Percentiles rank a stretch among this genome's conserved stretches.
These are phyloP conservation scores for Dipodascus albidus DNA, from an alignment of 805 yeast genomes.

Conservation along the genomic window DNA sequence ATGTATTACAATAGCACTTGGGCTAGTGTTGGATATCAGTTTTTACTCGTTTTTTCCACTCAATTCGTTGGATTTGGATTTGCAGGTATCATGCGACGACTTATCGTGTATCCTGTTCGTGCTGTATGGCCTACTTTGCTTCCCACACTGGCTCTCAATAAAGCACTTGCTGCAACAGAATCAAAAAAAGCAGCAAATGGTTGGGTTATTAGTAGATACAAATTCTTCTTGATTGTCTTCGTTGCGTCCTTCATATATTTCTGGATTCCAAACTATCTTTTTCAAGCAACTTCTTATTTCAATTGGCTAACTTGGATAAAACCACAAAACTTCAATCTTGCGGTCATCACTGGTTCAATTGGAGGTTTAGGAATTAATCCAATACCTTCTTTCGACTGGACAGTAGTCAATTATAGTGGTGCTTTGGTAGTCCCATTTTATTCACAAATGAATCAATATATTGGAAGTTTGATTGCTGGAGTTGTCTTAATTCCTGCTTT, in stretches of 20 bases:
- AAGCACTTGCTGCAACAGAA: conserved; percentile 33
- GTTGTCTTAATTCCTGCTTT: conserved; percentile 21
- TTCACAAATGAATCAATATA: conserved; percentile 6
- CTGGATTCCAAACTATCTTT: conserved; percentile 58
- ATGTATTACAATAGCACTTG: conserved; percentile 14
- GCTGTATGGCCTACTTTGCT: conserved; percentile 44
- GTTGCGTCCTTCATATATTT: conserved; percentile 41
- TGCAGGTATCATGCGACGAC: conserved; percentile 52
- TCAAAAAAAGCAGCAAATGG: conserved; percentile 40
- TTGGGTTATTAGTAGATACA: conserved; percentile 44
- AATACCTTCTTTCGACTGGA: conserved; percentile 36
- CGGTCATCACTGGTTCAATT: conserved; percentile 36
- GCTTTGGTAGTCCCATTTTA: conserved; percentile 24
- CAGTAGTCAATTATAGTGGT: conserved; percentile 18
- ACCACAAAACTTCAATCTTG: conserved; percentile 38
- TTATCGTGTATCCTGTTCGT: conserved; percentile 40
- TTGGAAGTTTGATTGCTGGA: conserved; percentile 13
- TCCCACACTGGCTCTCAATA: conserved; percentile 38
- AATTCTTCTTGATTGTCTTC: conserved; percentile 36
- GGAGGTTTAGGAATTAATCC: conserved; percentile 37
- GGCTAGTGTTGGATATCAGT: conserved; percentile 38
- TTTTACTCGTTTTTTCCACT: conserved; percentile 40
- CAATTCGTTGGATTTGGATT: conserved; percentile 58
- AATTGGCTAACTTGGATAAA: conserved; percentile 52
- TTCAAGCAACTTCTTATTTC: conserved; percentile 49